A percentile compares a stretch with the other conserved stretches of the same genome.
These are phyloP conservation scores for Microcos paniculata DNA, from an alignment of 345 rosid species.

Conservation along the genomic window DNA sequence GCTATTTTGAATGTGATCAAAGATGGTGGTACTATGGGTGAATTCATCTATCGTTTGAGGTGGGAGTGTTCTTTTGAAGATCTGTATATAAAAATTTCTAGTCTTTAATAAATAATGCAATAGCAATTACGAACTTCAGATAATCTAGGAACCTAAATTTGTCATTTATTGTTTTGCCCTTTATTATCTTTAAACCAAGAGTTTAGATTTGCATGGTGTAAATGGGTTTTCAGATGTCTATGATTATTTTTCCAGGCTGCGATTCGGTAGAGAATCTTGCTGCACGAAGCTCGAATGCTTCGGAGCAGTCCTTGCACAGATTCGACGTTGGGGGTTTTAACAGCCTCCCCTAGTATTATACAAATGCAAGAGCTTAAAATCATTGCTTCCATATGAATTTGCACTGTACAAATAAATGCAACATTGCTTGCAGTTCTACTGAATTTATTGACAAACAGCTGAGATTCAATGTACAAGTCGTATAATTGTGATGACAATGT, in stretches of 20 bases:
- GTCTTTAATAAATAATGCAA: slow-evolving; percentile 14
- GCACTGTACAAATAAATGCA: not conserved
- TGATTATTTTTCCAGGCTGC: not conserved
- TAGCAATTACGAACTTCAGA: slow-evolving; percentile 14
- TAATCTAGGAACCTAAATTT: slow-evolving; percentile 18
- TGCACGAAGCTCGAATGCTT: not conserved
- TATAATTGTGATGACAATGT: not conserved
- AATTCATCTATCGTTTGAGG: slow-evolving; percentile 18
- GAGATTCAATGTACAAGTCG: not conserved
- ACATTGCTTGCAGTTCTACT: not conserved
- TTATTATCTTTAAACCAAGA: not conserved
- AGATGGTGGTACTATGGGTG: slow-evolving; percentile 14
- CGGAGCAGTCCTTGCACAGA: not conserved
- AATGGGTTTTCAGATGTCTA: slow-evolving; percentile 17
- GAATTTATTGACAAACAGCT: not conserved
- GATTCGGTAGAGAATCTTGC: not conserved
- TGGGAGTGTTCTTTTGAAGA: slow-evolving; percentile 11
- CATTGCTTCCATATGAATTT: not conserved
- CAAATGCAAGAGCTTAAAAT: not conserved
- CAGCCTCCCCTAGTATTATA: not conserved
- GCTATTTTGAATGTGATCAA: slow-evolving; percentile 16
- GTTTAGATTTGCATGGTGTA: slow-evolving; percentile 8
- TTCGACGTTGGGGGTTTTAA: not conserved
- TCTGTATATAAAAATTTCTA: slow-evolving; percentile 22
- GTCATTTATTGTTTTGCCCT: slow-evolving; percentile 19